Conservation (phyloP, 352 stramenopile genomes). For the Pythium plurisporium region DNA sequence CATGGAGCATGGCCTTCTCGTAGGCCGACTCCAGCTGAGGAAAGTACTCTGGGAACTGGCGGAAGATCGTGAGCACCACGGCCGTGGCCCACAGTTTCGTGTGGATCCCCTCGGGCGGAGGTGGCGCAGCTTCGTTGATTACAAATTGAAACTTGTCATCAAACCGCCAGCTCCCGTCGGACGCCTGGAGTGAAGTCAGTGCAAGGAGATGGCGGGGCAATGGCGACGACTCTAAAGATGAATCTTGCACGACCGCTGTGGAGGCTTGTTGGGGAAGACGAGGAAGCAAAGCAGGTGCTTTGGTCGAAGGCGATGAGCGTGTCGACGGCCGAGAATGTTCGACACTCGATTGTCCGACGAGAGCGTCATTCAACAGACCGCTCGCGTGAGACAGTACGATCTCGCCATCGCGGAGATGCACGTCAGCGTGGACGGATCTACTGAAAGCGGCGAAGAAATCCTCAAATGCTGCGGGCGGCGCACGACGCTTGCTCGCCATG, state of each 20-base stretch:
- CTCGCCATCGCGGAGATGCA: conserved; percentile 33
- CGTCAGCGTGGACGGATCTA: conserved; percentile 45
- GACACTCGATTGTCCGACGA: not conserved
- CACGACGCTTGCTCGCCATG: not conserved
- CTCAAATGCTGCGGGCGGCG: conserved; percentile 36
- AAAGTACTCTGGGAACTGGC: conserved; percentile 61
- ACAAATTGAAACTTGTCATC: conserved; percentile 51
- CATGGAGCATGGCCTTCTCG: conserved; percentile 53
- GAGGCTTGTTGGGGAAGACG: not conserved
- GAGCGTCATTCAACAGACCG: conserved; percentile 6
- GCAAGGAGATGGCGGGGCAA: conserved; percentile 39
- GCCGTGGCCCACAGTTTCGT: conserved; percentile 56
- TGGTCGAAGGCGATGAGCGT: not conserved
- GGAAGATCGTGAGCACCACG: conserved; percentile 47
- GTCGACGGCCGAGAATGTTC: not conserved
- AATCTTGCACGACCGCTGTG: too few species aligned
- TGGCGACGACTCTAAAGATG: too few species aligned
- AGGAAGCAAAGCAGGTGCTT: not conserved
- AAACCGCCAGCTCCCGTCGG: conserved; percentile 62
- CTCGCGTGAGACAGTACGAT: conserved; percentile 21
- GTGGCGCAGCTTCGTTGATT: conserved; percentile 38
- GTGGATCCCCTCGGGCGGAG: conserved; percentile 41
- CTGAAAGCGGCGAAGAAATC: conserved; percentile 66
- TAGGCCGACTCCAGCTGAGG: conserved; percentile 49
- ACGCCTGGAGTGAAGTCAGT: conserved; percentile 43